phyloP scores from a whole-genome alignment of 202 grass and related monocot species.

The Bolboschoenoplectus hybrid region DNA sequence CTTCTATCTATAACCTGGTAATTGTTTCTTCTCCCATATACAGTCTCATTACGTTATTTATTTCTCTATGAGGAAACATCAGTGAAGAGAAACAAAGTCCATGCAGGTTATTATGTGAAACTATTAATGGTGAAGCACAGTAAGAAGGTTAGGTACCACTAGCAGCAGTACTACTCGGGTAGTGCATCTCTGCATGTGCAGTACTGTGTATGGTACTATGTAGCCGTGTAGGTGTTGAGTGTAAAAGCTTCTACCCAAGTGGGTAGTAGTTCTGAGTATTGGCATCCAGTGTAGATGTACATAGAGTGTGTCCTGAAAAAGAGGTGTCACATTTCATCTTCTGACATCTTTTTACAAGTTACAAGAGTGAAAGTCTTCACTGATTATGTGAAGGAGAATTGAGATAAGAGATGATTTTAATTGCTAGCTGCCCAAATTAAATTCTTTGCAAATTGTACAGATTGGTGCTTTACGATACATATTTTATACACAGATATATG shows the following conservation, averaged over 20 bases:
- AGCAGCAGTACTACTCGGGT: not conserved
- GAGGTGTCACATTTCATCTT: conserved; percentile 13
- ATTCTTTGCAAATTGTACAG: not conserved
- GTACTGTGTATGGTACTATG: not conserved
- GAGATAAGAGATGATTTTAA: not conserved
- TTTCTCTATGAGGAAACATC: conserved; percentile 22
- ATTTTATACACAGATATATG: not conserved
- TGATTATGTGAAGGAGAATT: not conserved
- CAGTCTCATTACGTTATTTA: not conserved
- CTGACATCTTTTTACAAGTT: not conserved
- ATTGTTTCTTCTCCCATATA: not conserved
- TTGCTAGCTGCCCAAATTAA: not conserved
- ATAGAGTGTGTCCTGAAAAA: conserved; percentile 3
- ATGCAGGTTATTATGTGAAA: conserved; percentile 14
- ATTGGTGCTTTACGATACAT: not conserved
- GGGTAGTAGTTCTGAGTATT: not conserved
- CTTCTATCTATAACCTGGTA: conserved; percentile 14
- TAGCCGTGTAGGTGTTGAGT: conserved; percentile 28
- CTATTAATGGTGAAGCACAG: conserved; percentile 18
- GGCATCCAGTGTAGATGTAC: conserved; percentile 28
- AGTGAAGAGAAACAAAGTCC: not conserved
- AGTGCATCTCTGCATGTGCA: conserved; percentile 21
- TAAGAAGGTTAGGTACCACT: conserved; percentile 12
- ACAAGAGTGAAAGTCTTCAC: not conserved
- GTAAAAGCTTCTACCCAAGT: not conserved